Evolutionary conservation across 306 rosid genomes (phyloP), one percentile per base, ranked within the genome.

Genomic region (Betula pendula): DNA sequence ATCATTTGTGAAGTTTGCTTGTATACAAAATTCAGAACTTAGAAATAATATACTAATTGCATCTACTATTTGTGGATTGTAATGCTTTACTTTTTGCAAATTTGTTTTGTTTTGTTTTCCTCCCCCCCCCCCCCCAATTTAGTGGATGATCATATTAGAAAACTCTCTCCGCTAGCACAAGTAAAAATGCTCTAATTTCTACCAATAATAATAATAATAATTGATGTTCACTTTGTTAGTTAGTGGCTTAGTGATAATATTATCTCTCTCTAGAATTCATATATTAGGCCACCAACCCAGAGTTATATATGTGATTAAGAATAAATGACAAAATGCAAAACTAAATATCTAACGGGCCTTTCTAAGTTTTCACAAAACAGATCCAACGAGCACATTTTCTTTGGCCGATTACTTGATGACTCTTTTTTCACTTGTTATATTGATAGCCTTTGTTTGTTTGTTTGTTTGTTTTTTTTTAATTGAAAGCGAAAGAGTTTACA

Each of bases 221-320:
- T 66, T 15, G 47, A 16, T 38, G 25, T 66, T 66, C 71, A 38
- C 22, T 29, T 65, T 65, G 14, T 65, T 65, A 17, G 12, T 38
- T 50, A 68, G 49, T 78, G 80, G 70, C 82, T 72, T 81, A 51
- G 70, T 73, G 72, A 76, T 38, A 44, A 52, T 60, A n/a, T 75
- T 50, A 38, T 53, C 43, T 35, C 49, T 70, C 47, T 52, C 51
- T 51, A 56, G 17, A 19, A 35, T 68, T 68, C 74, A 44, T 15
- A 45, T 50, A 78, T 83, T 60, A 83, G 81, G 83, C 68, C 84
- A 77, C 84, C 82, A 82, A 82, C 85, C 72, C 6, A 50, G 80
- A 60, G 73, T 62, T 80, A 15, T 77, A 58, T 70, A 53, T 33
- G 65, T 70, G 77, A 72, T 81, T 67, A 40, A 73, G 47, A 78